A percentile compares a stretch with the other conserved stretches of the same genome.
phyloP scores from a whole-genome alignment of 202 grass and related monocot species.

The Schoenoplectus tabernaemontani region DNA sequence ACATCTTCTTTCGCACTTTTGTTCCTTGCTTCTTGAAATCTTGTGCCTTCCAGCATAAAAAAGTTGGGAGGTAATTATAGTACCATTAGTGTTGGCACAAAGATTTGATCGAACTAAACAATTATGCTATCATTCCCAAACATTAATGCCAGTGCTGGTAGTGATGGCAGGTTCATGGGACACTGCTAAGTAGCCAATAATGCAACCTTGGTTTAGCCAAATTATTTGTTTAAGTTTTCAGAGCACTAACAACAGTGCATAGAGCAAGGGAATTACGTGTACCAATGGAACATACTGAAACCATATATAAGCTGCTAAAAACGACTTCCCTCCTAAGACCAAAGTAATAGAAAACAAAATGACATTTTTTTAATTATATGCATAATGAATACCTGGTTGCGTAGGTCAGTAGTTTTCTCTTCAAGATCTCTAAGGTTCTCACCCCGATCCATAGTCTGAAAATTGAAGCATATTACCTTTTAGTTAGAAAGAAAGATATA shows the following conservation, averaged over 20 bases:
- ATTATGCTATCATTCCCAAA: background rate
- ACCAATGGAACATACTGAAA: background rate
- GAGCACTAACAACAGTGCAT: background rate
- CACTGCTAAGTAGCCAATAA: background rate
- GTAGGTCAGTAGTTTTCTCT: slow-evolving; percentile 79
- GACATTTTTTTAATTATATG: background rate
- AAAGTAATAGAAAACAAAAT: background rate
- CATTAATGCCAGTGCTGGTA: background rate
- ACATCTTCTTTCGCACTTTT: slow-evolving; percentile 80
- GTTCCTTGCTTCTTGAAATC: slow-evolving; percentile 80
- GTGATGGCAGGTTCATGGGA: background rate
- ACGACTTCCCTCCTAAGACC: background rate
- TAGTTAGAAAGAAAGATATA: background rate
- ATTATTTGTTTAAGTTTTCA: background rate
- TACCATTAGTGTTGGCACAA: background rate
- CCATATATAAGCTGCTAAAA: background rate
- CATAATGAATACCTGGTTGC: slow-evolving; percentile 38
- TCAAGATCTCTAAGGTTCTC: slow-evolving; percentile 79
- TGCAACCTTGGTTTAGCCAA: slow-evolving; percentile 1
- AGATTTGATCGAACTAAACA: background rate
- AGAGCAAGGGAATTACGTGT: background rate
- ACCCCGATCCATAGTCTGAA: slow-evolving; percentile 70
- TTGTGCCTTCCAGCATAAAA: slow-evolving; percentile 51
- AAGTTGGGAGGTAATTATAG: background rate
- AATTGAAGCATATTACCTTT: background rate